Evolutionary conservation across 108 stramenopile species (phyloP), one percentile per base, ranked within the genome.

Genomic region (Cyclotella sp.): DNA sequence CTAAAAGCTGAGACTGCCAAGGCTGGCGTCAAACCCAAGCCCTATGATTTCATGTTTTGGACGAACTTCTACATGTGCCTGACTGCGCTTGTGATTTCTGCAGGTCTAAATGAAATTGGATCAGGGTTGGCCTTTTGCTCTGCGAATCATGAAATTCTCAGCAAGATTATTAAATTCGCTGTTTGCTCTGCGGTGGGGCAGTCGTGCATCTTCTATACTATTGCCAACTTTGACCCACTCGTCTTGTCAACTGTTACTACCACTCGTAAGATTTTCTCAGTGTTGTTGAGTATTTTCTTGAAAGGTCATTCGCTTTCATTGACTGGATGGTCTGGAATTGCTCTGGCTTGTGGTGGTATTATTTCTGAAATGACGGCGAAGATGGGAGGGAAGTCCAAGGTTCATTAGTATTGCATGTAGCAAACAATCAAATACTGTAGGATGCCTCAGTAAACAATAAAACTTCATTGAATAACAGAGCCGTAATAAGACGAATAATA

Each of bases 181-280:
- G 55, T 95, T 24, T 97, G 97, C 77, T 96, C 95, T 7, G 98
- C 99, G 14, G 86, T 97, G 34, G 99, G 99, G 7, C 99, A 99
- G 83, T 95, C 93, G 69, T 98, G 98, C 87, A 98, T 99, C 86
- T 99, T 98, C 79, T 97, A 93, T 86, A 98, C 97, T 34, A 97
- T 99, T 90, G 90, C 95, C 73, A 95, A 93, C 87, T 98, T 98
- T 81, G 98, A 97, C 77, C 96, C 99, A 21, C 86, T 98, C 41
- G 86, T 97, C 52, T 76, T 95, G 65, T 97, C 97, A 22, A 99
- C 99, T 45, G 94, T 99, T 42, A 99, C 99, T 40, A 99, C 99
- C 10, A 98, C 98, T 19, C 85, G 99, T 54, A 99, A 99, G 88
- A 97, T 99, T 74, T 98, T 99, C 81, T 91, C 95, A 9, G 96